Evolutionary conservation across 2,329 filamentous ascomycete species (phyloP).

Genomic region (Neonectria magnoliae): DNA sequence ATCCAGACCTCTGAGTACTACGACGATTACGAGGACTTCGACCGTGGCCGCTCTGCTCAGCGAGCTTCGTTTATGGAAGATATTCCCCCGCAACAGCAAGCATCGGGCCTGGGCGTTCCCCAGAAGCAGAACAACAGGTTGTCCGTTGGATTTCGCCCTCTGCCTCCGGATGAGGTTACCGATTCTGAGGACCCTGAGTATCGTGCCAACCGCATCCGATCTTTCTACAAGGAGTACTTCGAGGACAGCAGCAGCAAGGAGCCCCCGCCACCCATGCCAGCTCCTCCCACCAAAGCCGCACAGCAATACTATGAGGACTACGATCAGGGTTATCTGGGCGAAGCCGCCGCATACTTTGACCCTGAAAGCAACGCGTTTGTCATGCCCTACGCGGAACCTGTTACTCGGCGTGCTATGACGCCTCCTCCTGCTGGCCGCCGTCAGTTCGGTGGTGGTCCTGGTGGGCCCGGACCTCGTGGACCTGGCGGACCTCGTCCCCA

Average conservation of each 20-base stretch:
- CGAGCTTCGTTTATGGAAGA: conserved; percentile 40
- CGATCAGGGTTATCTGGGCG: conserved; percentile 74
- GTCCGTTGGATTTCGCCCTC: conserved; percentile 81
- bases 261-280: conserved; percentile 54
- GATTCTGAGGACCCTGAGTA: conserved; percentile 91
- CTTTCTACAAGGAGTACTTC: conserved; percentile 99
- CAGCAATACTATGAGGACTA: conserved; percentile 79
- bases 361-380: conserved; percentile 76
- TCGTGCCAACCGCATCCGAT: conserved; percentile 94
- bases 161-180: conserved; percentile 84
- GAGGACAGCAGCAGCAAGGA: conserved; percentile 74
- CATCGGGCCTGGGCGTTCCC: conserved; percentile 61
- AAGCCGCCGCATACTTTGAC: conserved; percentile 72
- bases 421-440: conserved; percentile 75
- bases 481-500: conserved; percentile 46
- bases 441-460: conserved; percentile 49
- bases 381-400: conserved; percentile 84
- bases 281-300: conserved; percentile 37
- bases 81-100: conserved; percentile 36
- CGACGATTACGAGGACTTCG: conserved; percentile 45
- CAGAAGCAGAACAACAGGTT: conserved; percentile 65
- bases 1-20: conserved; percentile 48
- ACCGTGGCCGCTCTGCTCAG: conserved; percentile 50
- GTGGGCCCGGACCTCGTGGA: conserved; percentile 34
- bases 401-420: conserved; percentile 93